Evolutionary conservation across 495 filamentous ascomycete species (phyloP), one percentile per base, ranked within the genome.

Genomic region (Lichina pygmaea): DNA sequence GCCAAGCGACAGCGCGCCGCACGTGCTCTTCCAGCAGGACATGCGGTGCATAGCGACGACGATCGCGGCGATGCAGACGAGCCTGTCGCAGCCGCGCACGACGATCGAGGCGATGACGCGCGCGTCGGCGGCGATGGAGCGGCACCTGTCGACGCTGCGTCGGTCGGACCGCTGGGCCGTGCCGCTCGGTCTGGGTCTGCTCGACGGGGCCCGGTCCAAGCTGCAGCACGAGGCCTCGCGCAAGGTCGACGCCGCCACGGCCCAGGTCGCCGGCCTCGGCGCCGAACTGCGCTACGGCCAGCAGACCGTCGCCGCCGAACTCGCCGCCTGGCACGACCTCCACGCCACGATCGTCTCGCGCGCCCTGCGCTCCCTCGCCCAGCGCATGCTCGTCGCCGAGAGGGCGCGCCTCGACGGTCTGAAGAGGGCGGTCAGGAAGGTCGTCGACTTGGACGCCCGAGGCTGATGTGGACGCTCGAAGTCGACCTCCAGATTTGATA

Each of bases 251-350:
- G 68, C 71, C 24, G 67, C 66, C 11, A 67, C 77, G 49, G 56
- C 63, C 13, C 80, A 93, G 51, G 61, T 78, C 8, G 65, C 72
- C 34, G 65, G 63, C 24, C 56, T 93, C 13, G 74, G 76, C 0
- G 70, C 71, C 42, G 91, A 99, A 54, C 58, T 99, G 15, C 62
- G 81, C 34, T 94, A 91, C 56, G 93, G 85, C 44, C 86, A 93
- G 60, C 80, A 86, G 57, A 81, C 86, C 8, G 86, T 94, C 6
- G 86, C 91, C 10, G 66, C 73, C 7, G 91, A 99, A 57, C 56
- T 99, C 48, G 86, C 89, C 0, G 86, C 82, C 2, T 95, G 86
- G 79, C 81, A 92, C 53, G 83, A 89, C 11, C 72, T 81, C 64
- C 74, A 85, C 44, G 83, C 77, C 51, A 72, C 71, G 51, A 68